Percentiles rank a stretch among this genome's conserved stretches.
These are phyloP conservation scores for Jatropha podagrica DNA, from an alignment of 441 rosid species.

Conservation along the genomic window DNA sequence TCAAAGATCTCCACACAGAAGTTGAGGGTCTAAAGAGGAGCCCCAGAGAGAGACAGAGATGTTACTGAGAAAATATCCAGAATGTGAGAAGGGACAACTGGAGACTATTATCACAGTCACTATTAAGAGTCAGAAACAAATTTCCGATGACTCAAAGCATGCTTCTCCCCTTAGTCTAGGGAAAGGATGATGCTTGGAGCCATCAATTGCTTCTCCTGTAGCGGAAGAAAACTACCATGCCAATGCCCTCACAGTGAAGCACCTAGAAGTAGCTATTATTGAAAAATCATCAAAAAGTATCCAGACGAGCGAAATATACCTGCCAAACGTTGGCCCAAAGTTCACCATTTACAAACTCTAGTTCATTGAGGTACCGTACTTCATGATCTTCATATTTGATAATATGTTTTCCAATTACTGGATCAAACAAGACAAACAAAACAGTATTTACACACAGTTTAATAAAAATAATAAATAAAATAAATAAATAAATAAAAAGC, in stretches of 20 bases:
- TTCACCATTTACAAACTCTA: constrained; percentile 86
- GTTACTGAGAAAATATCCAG: not conserved
- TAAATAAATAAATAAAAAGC: not conserved
- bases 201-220: not conserved
- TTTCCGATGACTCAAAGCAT: not conserved
- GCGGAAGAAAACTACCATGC: not conserved
- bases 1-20: not conserved
- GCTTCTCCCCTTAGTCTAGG: not conserved
- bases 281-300: not conserved
- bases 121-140: not conserved
- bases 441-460: not conserved
- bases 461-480: too few species aligned
- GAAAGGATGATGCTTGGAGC: not conserved
- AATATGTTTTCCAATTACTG: constrained; percentile 55
- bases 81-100: not conserved
- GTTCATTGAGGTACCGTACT: constrained; percentile 78
- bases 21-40: not conserved
- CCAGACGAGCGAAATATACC: constrained; percentile 45
- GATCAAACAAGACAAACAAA: constrained; percentile 26
- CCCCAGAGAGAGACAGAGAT: not conserved
- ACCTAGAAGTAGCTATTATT: not conserved
- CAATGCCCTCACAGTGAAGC: constrained; percentile 1
- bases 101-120: not conserved
- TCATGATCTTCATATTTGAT: constrained; percentile 59
- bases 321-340: constrained; percentile 94